Evolutionary conservation across 2,329 filamentous ascomycete genomes (phyloP).

Genomic region (Venturia nashicola): DNA sequence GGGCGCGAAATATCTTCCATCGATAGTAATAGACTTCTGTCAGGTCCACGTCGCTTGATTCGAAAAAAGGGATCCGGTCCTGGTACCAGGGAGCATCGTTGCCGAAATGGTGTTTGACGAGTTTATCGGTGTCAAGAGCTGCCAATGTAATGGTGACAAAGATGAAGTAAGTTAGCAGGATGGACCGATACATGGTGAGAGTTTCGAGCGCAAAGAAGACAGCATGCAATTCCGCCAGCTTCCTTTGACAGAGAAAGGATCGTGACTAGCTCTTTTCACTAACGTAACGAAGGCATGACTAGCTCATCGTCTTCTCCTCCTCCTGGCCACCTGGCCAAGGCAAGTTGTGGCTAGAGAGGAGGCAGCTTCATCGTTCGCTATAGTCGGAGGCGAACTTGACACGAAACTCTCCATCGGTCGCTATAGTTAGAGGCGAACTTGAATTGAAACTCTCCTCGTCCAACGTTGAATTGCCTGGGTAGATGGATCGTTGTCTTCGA

Average conservation of each 20-base stretch:
- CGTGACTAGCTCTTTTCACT: neutral
- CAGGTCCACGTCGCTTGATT: conserved; percentile 25
- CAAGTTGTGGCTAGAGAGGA: neutral
- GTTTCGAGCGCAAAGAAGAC: neutral
- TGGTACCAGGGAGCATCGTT: conserved; percentile 30
- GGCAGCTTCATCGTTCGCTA: neutral
- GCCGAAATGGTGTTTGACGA: conserved; percentile 24
- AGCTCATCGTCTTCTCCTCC: neutral
- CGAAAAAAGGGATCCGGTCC: conserved; percentile 27
- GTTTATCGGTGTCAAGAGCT: conserved; percentile 16
- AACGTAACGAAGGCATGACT: neutral
- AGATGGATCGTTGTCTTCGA: too few relatives aligned
- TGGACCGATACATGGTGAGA: neutral
- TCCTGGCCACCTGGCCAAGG: neutral
- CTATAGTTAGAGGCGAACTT: too few relatives aligned
- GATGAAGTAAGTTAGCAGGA: neutral
- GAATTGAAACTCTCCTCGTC: too few relatives aligned
- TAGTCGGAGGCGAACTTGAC: neutral
- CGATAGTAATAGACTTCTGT: conserved; percentile 35
- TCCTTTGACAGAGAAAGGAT: neutral
- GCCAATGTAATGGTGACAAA: neutral
- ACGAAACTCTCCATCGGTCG: too few relatives aligned
- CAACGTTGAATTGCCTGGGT: too few relatives aligned
- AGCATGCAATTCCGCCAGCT: neutral
- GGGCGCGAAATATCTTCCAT: conserved; percentile 31